phyloP scores from a whole-genome alignment of 2,329 filamentous ascomycete genomes.

The Ceratocystis huliohia region DNA sequence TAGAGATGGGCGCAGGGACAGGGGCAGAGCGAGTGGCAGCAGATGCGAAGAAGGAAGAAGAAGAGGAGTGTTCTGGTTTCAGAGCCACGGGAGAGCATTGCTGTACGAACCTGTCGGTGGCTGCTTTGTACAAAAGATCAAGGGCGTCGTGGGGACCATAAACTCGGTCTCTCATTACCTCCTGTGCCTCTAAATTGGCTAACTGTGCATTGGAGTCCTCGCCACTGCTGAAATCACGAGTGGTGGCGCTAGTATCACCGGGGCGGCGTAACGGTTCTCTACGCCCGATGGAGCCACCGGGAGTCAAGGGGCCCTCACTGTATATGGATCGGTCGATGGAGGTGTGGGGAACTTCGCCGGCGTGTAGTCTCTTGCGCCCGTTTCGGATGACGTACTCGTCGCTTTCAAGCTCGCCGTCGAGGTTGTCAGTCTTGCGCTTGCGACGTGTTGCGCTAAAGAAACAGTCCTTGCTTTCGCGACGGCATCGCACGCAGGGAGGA shows the following conservation, averaged over 20 bases:
- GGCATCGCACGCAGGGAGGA: constrained; percentile 85
- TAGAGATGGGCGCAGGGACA: neutral
- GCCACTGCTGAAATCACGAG: constrained; percentile 26
- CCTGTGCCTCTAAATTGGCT: constrained; percentile 52
- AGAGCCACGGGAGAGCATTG: constrained; percentile 21
- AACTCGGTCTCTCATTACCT: constrained; percentile 57
- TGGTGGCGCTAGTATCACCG: constrained; percentile 28
- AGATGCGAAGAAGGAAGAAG: neutral
- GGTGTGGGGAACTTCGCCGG: constrained; percentile 23
- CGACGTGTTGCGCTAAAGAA: constrained; percentile 90
- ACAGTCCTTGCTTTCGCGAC: constrained; percentile 90
- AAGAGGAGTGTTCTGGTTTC: neutral
- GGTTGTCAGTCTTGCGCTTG: constrained; percentile 68
- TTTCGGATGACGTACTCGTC: constrained; percentile 62
- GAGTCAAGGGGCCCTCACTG: constrained; percentile 47
- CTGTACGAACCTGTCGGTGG: constrained; percentile 44
- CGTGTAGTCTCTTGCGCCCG: constrained; percentile 53
- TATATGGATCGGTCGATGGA: constrained; percentile 36
- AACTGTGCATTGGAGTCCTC: constrained; percentile 49
- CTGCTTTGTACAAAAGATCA: constrained; percentile 81
- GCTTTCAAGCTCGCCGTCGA: constrained; percentile 35
- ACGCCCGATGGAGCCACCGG: constrained; percentile 53
- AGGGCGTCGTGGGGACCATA: constrained; percentile 89
- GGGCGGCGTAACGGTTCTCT: constrained; percentile 55
- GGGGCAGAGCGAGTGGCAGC: neutral